Evolutionary conservation across 495 filamentous ascomycete species (phyloP).

Genomic region (Tuber borchii): DNA sequence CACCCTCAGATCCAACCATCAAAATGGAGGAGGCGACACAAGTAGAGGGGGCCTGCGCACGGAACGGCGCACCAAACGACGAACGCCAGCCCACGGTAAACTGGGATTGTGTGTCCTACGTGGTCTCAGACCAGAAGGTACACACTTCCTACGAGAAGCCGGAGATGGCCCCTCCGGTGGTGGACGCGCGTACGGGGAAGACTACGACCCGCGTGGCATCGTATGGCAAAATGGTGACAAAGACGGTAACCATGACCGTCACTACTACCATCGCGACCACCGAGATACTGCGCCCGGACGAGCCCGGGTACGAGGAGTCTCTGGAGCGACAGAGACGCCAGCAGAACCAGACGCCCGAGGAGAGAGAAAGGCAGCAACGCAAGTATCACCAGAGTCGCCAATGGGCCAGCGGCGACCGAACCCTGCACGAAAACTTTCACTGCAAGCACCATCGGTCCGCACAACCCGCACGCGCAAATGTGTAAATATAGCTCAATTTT

Average conservation of each 20-base stretch:
- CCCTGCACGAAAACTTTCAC: constrained; percentile 35
- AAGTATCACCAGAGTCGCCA: constrained; percentile 32
- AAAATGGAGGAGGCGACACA: not conserved
- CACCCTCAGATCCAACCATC: constrained; percentile 4
- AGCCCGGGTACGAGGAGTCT: constrained; percentile 29
- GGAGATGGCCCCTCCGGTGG: constrained; percentile 19
- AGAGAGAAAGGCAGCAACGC: constrained; percentile 23
- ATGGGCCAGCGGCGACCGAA: constrained; percentile 27
- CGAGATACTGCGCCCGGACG: constrained; percentile 36
- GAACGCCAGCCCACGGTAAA: constrained; percentile 30
- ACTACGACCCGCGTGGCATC: constrained; percentile 24
- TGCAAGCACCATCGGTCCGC: constrained; percentile 32
- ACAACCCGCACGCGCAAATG: constrained; percentile 17
- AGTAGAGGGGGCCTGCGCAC: not conserved
- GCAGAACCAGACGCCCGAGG: constrained; percentile 26
- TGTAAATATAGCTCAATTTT: not conserved
- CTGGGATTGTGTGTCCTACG: constrained; percentile 39
- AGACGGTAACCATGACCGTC: constrained; percentile 38
- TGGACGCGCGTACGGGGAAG: constrained; percentile 13
- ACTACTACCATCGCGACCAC: constrained; percentile 40
- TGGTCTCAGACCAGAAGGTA: constrained; percentile 39
- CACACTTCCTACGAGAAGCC: constrained; percentile 37
- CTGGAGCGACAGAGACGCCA: constrained; percentile 34
- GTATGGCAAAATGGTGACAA: constrained; percentile 38
- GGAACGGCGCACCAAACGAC: not conserved